Conservation (phyloP, 306 rosid species). For the Vicia faba region DNA sequence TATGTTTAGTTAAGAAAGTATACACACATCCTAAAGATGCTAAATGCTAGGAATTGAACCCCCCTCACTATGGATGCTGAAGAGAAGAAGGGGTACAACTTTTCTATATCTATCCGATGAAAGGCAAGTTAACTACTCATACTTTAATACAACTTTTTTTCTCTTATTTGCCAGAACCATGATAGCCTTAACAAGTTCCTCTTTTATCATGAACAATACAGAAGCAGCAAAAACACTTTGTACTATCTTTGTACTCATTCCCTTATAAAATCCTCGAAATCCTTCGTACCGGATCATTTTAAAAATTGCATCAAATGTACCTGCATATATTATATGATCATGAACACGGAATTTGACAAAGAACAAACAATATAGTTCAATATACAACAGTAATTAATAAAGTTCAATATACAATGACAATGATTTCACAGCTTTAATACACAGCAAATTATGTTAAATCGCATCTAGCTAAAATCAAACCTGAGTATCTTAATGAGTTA, state of each 20-base stretch:
- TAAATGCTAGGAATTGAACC: too few relatives aligned
- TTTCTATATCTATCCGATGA: constrained; percentile 30
- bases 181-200: constrained; percentile 75
- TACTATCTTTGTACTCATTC: constrained; percentile 85
- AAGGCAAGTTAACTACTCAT: constrained; percentile 29
- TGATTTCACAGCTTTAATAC: too few relatives aligned
- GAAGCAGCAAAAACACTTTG: constrained; percentile 92
- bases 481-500: constrained; percentile 80
- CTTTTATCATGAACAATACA: constrained; percentile 79
- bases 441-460: neutral
- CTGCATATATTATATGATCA: constrained; percentile 40
- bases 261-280: constrained; percentile 67
- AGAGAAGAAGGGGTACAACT: too few relatives aligned
- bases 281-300: constrained; percentile 87
- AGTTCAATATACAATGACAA: too few relatives aligned
- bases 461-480: constrained; percentile 46
- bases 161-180: constrained; percentile 45
- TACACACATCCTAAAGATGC: too few relatives aligned
- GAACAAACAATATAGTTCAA: neutral
- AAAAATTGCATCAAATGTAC: constrained; percentile 70
- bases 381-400: too few relatives aligned
- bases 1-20: too few relatives aligned
- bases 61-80: too few relatives aligned
- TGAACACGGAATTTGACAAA: constrained; percentile 14
- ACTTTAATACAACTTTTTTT: constrained; percentile 39